Evolutionary conservation across 768 basidiomycete genomes (phyloP).

Genomic region (Rhizopogon salebrosus): DNA sequence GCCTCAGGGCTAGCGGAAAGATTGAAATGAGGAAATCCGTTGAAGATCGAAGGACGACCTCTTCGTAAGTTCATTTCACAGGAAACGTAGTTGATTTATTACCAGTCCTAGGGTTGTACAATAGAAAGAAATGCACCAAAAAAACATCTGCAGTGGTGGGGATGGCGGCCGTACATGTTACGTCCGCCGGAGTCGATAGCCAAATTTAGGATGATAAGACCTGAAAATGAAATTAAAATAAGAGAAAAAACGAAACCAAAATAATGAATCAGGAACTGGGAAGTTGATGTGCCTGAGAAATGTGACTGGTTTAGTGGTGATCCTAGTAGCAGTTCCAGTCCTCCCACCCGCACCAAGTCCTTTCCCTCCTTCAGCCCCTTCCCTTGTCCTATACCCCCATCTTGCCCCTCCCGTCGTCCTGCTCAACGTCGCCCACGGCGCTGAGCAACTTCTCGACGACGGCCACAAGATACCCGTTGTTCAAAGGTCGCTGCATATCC

Average conservation of each 20-base stretch:
- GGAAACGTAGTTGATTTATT: conserved; percentile 19
- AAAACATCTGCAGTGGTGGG: too few species aligned
- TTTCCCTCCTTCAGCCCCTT: conserved; percentile 13
- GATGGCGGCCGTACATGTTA: conserved; percentile 12
- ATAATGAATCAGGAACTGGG: conserved; percentile 23
- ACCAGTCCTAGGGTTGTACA: conserved; percentile 10
- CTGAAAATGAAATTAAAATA: conserved; percentile 1
- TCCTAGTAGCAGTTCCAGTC: conserved; percentile 23
- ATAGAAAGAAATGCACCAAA: conserved; percentile 23
- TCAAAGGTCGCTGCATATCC: background rate
- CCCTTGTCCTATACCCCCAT: conserved; percentile 14
- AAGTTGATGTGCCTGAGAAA: conserved; percentile 29
- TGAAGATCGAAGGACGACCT: background rate
- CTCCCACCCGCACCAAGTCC: conserved; percentile 26
- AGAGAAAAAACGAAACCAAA: conserved; percentile 10
- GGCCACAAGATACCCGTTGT: background rate
- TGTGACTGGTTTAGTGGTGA: conserved; percentile 29
- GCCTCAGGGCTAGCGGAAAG: conserved; percentile 5
- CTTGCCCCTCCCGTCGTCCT: background rate
- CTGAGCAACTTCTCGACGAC: conserved; percentile 2
- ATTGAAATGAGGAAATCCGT: background rate
- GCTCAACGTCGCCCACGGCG: conserved; percentile 8
- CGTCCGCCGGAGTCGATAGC: conserved; percentile 8
- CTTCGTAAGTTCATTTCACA: background rate
- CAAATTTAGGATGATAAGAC: conserved; percentile 1